phyloP scores from a whole-genome alignment of 2,329 filamentous ascomycete genomes.

The Dothidotthia symphoricarpi region DNA sequence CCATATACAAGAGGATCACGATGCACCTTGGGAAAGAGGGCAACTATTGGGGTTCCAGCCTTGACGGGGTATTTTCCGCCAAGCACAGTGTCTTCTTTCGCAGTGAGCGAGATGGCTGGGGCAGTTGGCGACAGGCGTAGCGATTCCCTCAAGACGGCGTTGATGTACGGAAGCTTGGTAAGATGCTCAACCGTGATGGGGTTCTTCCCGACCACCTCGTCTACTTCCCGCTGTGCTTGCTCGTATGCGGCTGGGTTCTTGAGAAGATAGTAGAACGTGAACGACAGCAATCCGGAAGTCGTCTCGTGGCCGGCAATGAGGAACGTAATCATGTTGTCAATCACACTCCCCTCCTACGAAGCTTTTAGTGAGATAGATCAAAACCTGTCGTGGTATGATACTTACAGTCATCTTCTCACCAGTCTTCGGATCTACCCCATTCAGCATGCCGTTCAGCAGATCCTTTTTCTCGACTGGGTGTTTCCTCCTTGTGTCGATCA shows the following conservation, averaged over 20 bases:
- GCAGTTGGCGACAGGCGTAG: constrained; percentile 56
- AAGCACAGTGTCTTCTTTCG: constrained; percentile 35
- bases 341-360: constrained; percentile 55
- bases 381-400: too few species aligned
- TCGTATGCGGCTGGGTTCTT: constrained; percentile 52
- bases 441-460: constrained; percentile 60
- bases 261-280: constrained; percentile 53
- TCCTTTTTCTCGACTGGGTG: constrained; percentile 59
- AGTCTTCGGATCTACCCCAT: constrained; percentile 61
- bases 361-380: too few species aligned
- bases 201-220: constrained; percentile 50
- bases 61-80: constrained; percentile 43
- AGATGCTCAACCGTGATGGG: constrained; percentile 52
- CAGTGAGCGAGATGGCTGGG: constrained; percentile 48
- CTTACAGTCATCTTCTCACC: constrained; percentile 52
- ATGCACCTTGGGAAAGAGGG: constrained; percentile 40
- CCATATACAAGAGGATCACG: constrained; percentile 46
- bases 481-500: constrained; percentile 57
- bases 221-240: constrained; percentile 55
- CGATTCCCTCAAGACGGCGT: constrained; percentile 56
- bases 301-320: constrained; percentile 50
- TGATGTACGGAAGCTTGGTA: constrained; percentile 53
- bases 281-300: constrained; percentile 41
- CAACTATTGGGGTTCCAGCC: constrained; percentile 32
- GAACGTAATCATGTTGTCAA: constrained; percentile 69